A percentile compares a stretch with the other conserved stretches of the same genome.
These are phyloP conservation scores for Amaranthus hypochondriacus DNA, from an alignment of 148 eudicot species.

Conservation along the genomic window DNA sequence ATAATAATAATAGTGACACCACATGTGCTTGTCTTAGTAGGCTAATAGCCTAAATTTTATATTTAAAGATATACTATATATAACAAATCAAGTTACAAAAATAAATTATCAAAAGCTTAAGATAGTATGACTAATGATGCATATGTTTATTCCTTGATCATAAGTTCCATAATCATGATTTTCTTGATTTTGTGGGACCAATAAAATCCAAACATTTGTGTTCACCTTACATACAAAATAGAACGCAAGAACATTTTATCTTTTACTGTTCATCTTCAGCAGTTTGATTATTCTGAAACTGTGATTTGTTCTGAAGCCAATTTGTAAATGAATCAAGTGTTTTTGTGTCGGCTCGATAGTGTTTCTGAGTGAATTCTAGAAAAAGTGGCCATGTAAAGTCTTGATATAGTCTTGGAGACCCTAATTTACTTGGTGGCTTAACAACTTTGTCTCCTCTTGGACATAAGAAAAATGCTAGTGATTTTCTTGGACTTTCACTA, in stretches of 20 bases:
- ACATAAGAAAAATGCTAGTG: slow-evolving; percentile 44
- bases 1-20: no score
- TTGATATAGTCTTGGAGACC: slow-evolving; percentile 32
- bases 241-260: background rate
- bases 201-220: slow-evolving; percentile 16
- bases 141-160: slow-evolving; percentile 19
- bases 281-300: background rate
- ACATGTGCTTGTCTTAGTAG: no score
- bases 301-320: slow-evolving; percentile 26
- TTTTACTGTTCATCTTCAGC: slow-evolving; percentile 9
- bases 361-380: slow-evolving; percentile 45
- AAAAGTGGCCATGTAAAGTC: slow-evolving; percentile 46
- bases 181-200: slow-evolving; percentile 13
- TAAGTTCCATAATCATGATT: slow-evolving; percentile 11
- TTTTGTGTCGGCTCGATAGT: slow-evolving; percentile 39
- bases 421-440: slow-evolving; percentile 35
- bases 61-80: background rate
- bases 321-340: slow-evolving; percentile 40
- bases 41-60: background rate
- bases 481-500: slow-evolving; percentile 32
- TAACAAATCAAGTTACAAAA: slow-evolving; percentile 8
- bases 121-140: slow-evolving; percentile 1
- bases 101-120: slow-evolving; percentile 14
- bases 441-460: slow-evolving; percentile 43
- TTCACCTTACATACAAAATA: background rate